Evolutionary conservation across 768 basidiomycete species (phyloP).

Genomic region (Tephrocybe sp.): DNA sequence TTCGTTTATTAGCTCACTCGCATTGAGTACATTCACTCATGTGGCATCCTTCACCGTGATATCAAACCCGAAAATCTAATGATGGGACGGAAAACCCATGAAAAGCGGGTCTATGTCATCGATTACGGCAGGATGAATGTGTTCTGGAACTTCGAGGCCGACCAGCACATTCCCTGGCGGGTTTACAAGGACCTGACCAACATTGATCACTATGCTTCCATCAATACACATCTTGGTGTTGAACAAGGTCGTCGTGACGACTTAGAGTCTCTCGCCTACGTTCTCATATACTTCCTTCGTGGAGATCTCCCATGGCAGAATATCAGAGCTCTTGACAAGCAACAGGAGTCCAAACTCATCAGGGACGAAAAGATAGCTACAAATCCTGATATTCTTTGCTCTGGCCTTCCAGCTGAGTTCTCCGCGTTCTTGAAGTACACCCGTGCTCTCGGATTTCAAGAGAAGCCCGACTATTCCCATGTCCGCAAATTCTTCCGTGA

Average conservation of each 20-base stretch:
- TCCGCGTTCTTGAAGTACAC: slow-evolving; percentile 99
- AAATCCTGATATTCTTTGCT: slow-evolving; percentile 93
- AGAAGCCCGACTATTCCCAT: slow-evolving; percentile 99
- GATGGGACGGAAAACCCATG: slow-evolving; percentile 99
- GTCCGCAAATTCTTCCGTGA: slow-evolving; percentile 99
- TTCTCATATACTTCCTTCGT: slow-evolving; percentile 99
- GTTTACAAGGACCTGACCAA: slow-evolving; percentile 99
- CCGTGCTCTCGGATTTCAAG: slow-evolving; percentile 97
- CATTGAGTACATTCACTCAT: slow-evolving; percentile 98
- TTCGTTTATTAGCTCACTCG: slow-evolving; percentile 82
- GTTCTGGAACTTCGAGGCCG: slow-evolving; percentile 99
- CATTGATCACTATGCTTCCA: slow-evolving; percentile 97
- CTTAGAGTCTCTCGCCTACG: slow-evolving; percentile 96
- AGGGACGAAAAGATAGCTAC: slow-evolving; percentile 99
- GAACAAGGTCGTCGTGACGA: slow-evolving; percentile 98
- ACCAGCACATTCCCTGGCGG: slow-evolving; percentile 97
- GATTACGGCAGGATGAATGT: slow-evolving; percentile 99
- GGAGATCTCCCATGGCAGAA: slow-evolving; percentile 99
- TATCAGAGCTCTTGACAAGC: slow-evolving; percentile 99
- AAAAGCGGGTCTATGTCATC: slow-evolving; percentile 98
- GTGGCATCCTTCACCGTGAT: slow-evolving; percentile 96
- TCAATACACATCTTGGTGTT: slow-evolving; percentile 98
- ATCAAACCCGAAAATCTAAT: slow-evolving; percentile 99
- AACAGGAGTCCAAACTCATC: slow-evolving; percentile 99
- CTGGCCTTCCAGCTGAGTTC: slow-evolving; percentile 98